A percentile compares a stretch with the other conserved stretches of the same genome.
Evolutionary conservation across 1,284 basidiomycete genomes (phyloP).

Genomic region (Trametes hirsuta): DNA sequence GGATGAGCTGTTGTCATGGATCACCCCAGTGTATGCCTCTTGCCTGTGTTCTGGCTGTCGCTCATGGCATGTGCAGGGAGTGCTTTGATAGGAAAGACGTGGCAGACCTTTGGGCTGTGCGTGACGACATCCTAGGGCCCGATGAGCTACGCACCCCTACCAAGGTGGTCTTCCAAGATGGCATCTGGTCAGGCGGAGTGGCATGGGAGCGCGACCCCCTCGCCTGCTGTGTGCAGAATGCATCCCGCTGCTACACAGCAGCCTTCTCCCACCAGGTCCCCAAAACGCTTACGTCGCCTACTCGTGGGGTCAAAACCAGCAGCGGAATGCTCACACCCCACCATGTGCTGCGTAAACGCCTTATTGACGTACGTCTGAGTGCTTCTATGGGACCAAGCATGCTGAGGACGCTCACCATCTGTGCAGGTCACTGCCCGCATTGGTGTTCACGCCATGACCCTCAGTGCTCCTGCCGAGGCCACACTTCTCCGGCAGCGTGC

Average conservation of each 20-base stretch:
- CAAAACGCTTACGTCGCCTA: neutral
- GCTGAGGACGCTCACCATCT: neutral
- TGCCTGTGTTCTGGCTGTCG: too few relatives aligned
- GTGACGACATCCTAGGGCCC: neutral
- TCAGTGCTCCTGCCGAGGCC: neutral
- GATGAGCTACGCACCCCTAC: neutral
- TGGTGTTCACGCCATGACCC: neutral
- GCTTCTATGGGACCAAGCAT: neutral
- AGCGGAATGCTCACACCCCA: neutral
- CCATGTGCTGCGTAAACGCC: neutral
- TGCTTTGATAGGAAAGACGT: neutral
- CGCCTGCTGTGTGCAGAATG: neutral
- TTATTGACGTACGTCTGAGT: neutral
- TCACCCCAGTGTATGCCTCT: too few relatives aligned
- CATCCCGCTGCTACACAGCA: neutral
- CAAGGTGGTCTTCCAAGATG: neutral
- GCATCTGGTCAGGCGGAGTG: neutral
- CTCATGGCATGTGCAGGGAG: too few relatives aligned
- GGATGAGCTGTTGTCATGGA: too few relatives aligned
- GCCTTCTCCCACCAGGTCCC: neutral
- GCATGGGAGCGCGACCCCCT: neutral
- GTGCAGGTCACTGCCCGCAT: neutral
- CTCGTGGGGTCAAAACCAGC: neutral
- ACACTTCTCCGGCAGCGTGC: neutral
- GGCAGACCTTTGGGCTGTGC: neutral